Evolutionary conservation across 257 asterid species (phyloP).

Genomic region (Voacanga thouarsii): DNA sequence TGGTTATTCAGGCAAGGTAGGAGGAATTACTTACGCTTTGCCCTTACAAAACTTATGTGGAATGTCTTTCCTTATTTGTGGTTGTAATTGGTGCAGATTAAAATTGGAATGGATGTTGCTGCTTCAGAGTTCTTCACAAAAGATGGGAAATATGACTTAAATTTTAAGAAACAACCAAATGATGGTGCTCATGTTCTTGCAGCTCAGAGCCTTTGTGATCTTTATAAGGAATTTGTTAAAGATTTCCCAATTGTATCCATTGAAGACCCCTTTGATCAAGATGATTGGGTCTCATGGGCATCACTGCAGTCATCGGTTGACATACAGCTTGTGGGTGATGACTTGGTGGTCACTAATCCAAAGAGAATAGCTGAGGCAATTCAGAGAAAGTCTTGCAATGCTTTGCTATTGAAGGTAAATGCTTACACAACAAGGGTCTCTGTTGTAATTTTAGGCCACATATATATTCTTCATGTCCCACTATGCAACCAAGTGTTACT

Average conservation of each 20-base stretch:
- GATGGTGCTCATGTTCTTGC: slow-evolving; percentile 89
- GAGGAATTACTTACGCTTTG: neutral
- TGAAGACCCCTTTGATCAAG: slow-evolving; percentile 99
- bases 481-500: neutral
- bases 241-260: slow-evolving; percentile 96
- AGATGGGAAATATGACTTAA: slow-evolving; percentile 85
- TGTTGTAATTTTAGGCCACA: neutral
- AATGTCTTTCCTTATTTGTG: neutral
- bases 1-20: slow-evolving; percentile 89
- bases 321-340: slow-evolving; percentile 94
- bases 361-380: slow-evolving; percentile 88
- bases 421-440: neutral
- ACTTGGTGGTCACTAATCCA: slow-evolving; percentile 93
- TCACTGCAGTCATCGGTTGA: slow-evolving; percentile 77
- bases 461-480: neutral
- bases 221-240: slow-evolving; percentile 73
- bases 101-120: slow-evolving; percentile 99
- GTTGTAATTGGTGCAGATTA: slow-evolving; percentile 53
- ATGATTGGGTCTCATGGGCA: slow-evolving; percentile 96
- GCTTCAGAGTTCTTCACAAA: slow-evolving; percentile 91
- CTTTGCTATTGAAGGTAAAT: slow-evolving; percentile 76
- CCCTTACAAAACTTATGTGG: slow-evolving; percentile 4
- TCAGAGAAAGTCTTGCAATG: slow-evolving; percentile 91
- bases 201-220: slow-evolving; percentile 69
- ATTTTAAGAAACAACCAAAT: slow-evolving; percentile 95